Base-by-base conservation (phyloP, 768 basidiomycete genomes). In the Collybiopsis luxurians region DNA sequence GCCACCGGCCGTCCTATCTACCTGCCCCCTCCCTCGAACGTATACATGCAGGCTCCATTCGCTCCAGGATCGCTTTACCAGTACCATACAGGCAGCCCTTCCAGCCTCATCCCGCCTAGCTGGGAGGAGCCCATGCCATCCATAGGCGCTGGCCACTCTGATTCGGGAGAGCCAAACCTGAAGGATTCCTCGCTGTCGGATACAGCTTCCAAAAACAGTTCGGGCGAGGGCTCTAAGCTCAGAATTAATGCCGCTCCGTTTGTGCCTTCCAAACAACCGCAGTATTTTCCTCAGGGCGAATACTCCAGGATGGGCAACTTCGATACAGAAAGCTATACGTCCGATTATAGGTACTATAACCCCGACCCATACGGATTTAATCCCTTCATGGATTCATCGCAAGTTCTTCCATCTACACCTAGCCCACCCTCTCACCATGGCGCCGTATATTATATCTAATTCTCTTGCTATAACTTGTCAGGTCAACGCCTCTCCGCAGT, bases 1-100 rank as follows among this genome's bases (percentile, higher is more conserved):
- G 84, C 89, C 13, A 92, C 89, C 3, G 92, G 92, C 36, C 89
- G 89, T 38, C 82, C 89, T 13, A 85, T 93, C 31, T 87, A 87
- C 63, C 75, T 92, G 21, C 75, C 79, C 10, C 80, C 83, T 19
- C 75, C 78, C 2, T 76, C 79, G 27, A 79, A 89, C 75, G 87
- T 83, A 65, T 84, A 83, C 49, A 77, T 86, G 61, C 83, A 81
- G n/a, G 72, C 64, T 40, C 75, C 83, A 13, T 89, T 83, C 63
- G 73, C 84, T 26, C 81, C 84, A 38, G 76, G 81, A 13, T 87
- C 84, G 64, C 78, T 89, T 71, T 85, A 80, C 50, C 83, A 87
- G n/a, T n/a, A n/a, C n/a, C n/a, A n/a, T n/a, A n/a, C n/a, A n/a
- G n/a, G n/a, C 59, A 75, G 67, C 80, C 57, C 73, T 82, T 3